These are phyloP conservation scores for Calonectria naviculata DNA, from an alignment of 2,329 filamentous ascomycete genomes.

Conservation along the genomic window DNA sequence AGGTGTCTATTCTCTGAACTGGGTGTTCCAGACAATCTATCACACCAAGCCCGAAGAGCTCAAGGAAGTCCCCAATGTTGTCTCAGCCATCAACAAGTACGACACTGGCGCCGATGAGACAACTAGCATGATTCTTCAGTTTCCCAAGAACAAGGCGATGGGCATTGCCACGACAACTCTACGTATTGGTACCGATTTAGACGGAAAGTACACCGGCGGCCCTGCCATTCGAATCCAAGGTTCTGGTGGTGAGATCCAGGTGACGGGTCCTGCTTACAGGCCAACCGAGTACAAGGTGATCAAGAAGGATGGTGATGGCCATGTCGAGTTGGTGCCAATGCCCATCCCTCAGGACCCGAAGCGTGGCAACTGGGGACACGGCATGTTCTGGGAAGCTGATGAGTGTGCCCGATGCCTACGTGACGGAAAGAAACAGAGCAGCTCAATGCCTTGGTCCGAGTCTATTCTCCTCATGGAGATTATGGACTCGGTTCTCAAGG, in stretches of 20 bases:
- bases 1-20: slow-evolving; percentile 89
- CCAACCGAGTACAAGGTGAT: slow-evolving; percentile 76
- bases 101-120: slow-evolving; percentile 80
- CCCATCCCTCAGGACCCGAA: slow-evolving; percentile 63
- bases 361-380: slow-evolving; percentile 70
- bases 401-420: slow-evolving; percentile 80
- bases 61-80: slow-evolving; percentile 76
- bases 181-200: slow-evolving; percentile 70
- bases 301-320: slow-evolving; percentile 58
- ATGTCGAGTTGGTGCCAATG: slow-evolving; percentile 63
- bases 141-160: slow-evolving; percentile 75
- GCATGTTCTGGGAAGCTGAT: slow-evolving; percentile 92
- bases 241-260: slow-evolving; percentile 83
- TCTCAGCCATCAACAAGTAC: slow-evolving; percentile 78
- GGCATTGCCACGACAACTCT: slow-evolving; percentile 78
- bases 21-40: slow-evolving; percentile 91
- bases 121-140: slow-evolving; percentile 82
- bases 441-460: slow-evolving; percentile 77
- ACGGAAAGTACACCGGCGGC: slow-evolving; percentile 67
- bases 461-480: slow-evolving; percentile 87
- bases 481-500: slow-evolving; percentile 66
- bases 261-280: slow-evolving; percentile 77
- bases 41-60: slow-evolving; percentile 76
- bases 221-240: slow-evolving; percentile 85
- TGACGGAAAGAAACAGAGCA: slow-evolving; percentile 82